Base-by-base conservation (phyloP, 768 basidiomycete genomes). In the Boletus patriciae region DNA sequence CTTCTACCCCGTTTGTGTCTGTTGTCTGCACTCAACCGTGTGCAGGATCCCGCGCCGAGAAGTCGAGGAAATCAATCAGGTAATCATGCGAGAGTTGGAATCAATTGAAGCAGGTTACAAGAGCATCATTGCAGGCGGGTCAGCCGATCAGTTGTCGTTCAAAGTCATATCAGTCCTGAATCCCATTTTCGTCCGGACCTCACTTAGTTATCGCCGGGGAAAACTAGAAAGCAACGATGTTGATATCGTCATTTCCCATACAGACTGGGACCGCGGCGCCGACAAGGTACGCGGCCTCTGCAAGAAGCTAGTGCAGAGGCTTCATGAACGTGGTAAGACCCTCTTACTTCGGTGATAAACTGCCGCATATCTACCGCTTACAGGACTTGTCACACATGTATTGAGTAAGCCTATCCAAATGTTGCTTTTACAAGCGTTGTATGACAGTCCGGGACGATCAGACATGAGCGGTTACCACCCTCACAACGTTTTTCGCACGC, bases 201-300 rank as follows among this genome's bases (percentile, higher is more conserved):
- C 34, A 11, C 21, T 8, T 53, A 94, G 93, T 6, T 92, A 94
- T 72, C 84, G 95, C 29, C 76, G 94, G 53, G 94, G 94, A 2
- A 96, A 96, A 69, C 65, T 74, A 3, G 73, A 84, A 57, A 91
- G 88, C 65, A 91, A 88, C 64, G 94, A 97, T 66, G 85, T 94
- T 31, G 94, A 98, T 65, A 88, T 98, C 54, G 83, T 97, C 2
- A 88, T 96, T 66, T 89, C 86, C 36, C 90, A 94, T 65, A 76
- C 82, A 0, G 79, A 84, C 59, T 63, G 72, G 50, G 61, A 70
- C 42, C 69, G 66, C 6, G 81, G 79, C 10, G 75, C 66, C 29
- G 71, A 69, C 10, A 77, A 80, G 44, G 78, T 87, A n/a, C 83
- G 81, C 55, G 85, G 81, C 4, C 75, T 94, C 1, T 83, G 86